These are phyloP conservation scores for Lasiosphaeria hispida DNA, from an alignment of 495 filamentous ascomycete species.

Conservation along the genomic window DNA sequence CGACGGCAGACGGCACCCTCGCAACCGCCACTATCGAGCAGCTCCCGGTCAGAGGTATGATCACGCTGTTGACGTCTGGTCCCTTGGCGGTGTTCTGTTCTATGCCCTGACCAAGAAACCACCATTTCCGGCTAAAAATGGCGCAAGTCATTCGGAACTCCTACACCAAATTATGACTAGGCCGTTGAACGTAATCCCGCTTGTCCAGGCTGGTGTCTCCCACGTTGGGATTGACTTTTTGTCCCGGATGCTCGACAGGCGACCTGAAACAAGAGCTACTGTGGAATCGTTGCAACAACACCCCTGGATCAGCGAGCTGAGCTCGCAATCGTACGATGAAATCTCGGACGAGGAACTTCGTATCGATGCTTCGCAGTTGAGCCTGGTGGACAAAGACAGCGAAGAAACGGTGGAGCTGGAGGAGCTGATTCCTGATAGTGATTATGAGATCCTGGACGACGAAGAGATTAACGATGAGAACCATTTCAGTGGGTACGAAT, in stretches of 20 bases:
- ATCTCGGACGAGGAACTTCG: slow-evolving; percentile 48
- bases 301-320: slow-evolving; percentile 60
- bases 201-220: slow-evolving; percentile 58
- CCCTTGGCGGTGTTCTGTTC: slow-evolving; percentile 85
- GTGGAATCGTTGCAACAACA: slow-evolving; percentile 62
- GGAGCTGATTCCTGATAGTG: slow-evolving; percentile 22
- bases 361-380: slow-evolving; percentile 68
- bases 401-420: slow-evolving; percentile 1
- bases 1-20: slow-evolving; percentile 41
- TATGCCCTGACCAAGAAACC: slow-evolving; percentile 71
- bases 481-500: slow-evolving; percentile 32
- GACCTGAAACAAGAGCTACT: slow-evolving; percentile 66
- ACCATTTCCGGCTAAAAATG: slow-evolving; percentile 68
- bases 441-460: slow-evolving; percentile 40
- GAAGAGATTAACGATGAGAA: slow-evolving; percentile 36
- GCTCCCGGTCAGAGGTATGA: slow-evolving; percentile 62
- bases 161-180: slow-evolving; percentile 80
- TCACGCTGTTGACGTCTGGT: slow-evolving; percentile 93
- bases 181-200: slow-evolving; percentile 58
- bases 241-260: slow-evolving; percentile 68
- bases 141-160: slow-evolving; percentile 57
- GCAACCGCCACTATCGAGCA: slow-evolving; percentile 34
- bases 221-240: slow-evolving; percentile 68
- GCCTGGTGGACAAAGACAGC: slow-evolving; percentile 47
- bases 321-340: slow-evolving; percentile 42